Conservation (phyloP, 257 asterid genomes). For the Leptodermis oblonga region DNA sequence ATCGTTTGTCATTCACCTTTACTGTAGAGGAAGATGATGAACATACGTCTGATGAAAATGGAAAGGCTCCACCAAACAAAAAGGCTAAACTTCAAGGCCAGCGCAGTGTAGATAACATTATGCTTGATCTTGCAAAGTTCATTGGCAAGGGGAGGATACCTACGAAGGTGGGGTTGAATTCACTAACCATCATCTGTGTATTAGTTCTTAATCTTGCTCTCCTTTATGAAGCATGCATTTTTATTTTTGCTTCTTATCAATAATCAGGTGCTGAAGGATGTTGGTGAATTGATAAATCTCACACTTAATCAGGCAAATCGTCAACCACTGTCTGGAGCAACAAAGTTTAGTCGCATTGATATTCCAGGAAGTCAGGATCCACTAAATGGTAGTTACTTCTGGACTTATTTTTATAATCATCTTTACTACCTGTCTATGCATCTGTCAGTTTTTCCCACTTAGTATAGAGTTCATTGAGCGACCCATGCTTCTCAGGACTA, state of each 20-base stretch:
- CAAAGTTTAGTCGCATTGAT: conserved; percentile 80
- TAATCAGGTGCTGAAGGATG: conserved; percentile 83
- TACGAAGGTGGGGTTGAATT: conserved; percentile 51
- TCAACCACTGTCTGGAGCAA: conserved; percentile 87
- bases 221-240: conserved; percentile 10
- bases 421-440: neutral
- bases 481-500: conserved; percentile 48
- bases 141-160: conserved; percentile 87
- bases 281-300: conserved; percentile 63
- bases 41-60: conserved; percentile 35
- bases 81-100: conserved; percentile 56
- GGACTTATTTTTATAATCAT: neutral
- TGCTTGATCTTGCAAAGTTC: conserved; percentile 82
- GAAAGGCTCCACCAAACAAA: conserved; percentile 47
- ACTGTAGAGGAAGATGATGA: conserved; percentile 69
- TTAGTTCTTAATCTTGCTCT: neutral
- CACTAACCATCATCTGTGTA: neutral
- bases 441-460: conserved; percentile 11
- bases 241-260: conserved; percentile 16
- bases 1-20: conserved; percentile 67
- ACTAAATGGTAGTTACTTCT: conserved; percentile 53
- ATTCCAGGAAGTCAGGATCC: conserved; percentile 68
- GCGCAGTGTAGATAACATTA: conserved; percentile 57
- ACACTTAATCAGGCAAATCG: conserved; percentile 70
- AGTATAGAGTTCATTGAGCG: conserved; percentile 13